Base-by-base conservation (phyloP, 306 rosid species). In the Acacia crassicarpa region DNA sequence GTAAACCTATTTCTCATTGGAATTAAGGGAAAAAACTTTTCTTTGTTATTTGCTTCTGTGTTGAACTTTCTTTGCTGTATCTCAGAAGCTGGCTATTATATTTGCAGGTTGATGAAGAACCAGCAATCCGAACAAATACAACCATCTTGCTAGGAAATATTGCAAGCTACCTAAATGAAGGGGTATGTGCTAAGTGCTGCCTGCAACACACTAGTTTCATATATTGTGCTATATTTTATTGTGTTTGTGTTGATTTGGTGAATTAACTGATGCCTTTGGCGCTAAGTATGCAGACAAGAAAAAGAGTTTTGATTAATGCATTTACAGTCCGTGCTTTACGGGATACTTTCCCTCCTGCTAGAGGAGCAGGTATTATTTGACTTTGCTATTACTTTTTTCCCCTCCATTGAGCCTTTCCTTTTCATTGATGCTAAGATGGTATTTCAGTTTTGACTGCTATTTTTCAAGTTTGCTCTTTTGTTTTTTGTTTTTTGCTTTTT, bases 321-420 rank as follows among this genome's bases (percentile, higher is more conserved):
- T 96, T 96, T 89, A 96, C 99, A 3, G 98, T 90, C 82, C 99
- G 99, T 85, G 99, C 99, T 72, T 83, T 96, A 81, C 99, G 98
- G 45, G 99, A 96, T 83, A 93, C 94, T 81, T 96, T 96, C 80
- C 89, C 98, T 49, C 99, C 98, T 67, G 98, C 98, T 72, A 89
- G 99, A 79, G 98, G 92, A 88, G 99, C 99, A 89, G 99, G 99
- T 95, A 92, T 80, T 54, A 51, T 45, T 87, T 69, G 23, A 8
- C 48, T 5, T 72, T 67, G 82, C 59, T 65, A 72, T 80, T 58
- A 15, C 49, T 58, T 40, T 23, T 67, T 69, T 83, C 51, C 63
- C 54, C 48, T 20, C 43, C 19, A 5, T 79, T 35, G 9, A 30
- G 32, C 25, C 10, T 75, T 45, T 67, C 12, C 27, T 61, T 20